These are phyloP conservation scores for Panicum virgatum DNA, from an alignment of 202 grass and related monocot genomes.

Conservation along the genomic window DNA sequence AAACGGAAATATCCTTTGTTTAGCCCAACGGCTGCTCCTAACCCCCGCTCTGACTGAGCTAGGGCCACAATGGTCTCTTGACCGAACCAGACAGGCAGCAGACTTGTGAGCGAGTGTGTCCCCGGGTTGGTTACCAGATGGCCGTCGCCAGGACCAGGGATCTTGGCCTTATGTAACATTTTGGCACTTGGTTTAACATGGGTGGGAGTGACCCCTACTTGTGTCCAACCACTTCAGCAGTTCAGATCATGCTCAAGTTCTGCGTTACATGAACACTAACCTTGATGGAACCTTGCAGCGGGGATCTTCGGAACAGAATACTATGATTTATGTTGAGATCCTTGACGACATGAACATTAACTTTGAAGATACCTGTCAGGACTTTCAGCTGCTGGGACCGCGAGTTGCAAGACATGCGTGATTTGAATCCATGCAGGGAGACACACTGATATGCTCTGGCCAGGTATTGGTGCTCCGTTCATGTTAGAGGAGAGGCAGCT, in stretches of 20 bases:
- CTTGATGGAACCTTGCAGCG: not conserved
- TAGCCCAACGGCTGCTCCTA: not conserved
- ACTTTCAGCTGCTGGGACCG: not conserved
- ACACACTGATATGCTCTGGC: not conserved
- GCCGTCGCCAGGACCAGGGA: not conserved
- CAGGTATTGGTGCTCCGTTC: not conserved
- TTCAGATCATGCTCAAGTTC: not conserved
- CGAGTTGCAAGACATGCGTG: not conserved
- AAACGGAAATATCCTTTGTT: not conserved
- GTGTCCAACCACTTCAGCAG: not conserved
- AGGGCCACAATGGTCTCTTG: not conserved
- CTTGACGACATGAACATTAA: conserved; percentile 14
- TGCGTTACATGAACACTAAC: not conserved
- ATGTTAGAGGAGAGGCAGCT: not conserved
- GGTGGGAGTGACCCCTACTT: not conserved
- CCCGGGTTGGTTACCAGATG: not conserved
- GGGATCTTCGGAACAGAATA: not conserved
- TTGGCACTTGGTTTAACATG: conserved; percentile 13
- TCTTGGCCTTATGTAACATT: not conserved
- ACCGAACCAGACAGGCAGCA: conserved; percentile 28
- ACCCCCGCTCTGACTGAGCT: not conserved
- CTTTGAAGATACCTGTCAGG: conserved; percentile 25
- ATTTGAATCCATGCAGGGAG: not conserved
- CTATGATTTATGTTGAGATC: not conserved
- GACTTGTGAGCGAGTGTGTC: not conserved